Percentiles rank a stretch among this genome's conserved stretches.
Evolutionary conservation across 768 basidiomycete species (phyloP).

Genomic region (Lentinula edodes): DNA sequence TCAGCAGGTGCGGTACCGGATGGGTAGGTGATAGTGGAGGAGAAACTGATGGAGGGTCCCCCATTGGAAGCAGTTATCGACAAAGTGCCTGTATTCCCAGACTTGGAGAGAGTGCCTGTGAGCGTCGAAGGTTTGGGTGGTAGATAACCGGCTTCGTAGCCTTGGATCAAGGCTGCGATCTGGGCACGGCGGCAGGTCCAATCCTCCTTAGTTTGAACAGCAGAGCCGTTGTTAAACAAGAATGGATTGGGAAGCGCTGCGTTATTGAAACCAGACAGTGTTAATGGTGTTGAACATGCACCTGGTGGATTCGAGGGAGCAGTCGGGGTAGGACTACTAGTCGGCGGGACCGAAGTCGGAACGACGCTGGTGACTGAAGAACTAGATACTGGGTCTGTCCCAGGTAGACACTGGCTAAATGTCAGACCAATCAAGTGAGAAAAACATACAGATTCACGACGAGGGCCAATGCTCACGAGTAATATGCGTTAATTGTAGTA

Average conservation of each 20-base stretch:
- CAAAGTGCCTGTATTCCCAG: constrained; percentile 23
- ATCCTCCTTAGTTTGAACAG: constrained; percentile 36
- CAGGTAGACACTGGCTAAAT: constrained; percentile 26
- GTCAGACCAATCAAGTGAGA: background rate
- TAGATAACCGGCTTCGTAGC: constrained; percentile 46
- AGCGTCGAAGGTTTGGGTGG: constrained; percentile 42
- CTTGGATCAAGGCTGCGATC: constrained; percentile 43
- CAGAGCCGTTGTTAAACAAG: constrained; percentile 39
- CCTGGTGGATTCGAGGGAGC: background rate
- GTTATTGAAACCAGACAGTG: constrained; percentile 29
- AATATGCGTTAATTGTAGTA: constrained; percentile 24
- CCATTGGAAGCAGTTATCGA: constrained; percentile 41
- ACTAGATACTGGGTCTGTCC: constrained; percentile 12
- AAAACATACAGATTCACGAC: background rate
- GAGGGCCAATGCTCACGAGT: constrained; percentile 11
- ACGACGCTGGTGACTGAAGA: constrained; percentile 8
- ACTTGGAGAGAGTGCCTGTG: constrained; percentile 37
- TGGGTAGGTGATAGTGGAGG: constrained; percentile 38
- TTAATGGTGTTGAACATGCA: constrained; percentile 10
- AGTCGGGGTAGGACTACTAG: constrained; percentile 1
- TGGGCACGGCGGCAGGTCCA: constrained; percentile 49
- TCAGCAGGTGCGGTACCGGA: constrained; percentile 35
- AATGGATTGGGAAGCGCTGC: constrained; percentile 50
- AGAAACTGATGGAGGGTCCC: constrained; percentile 45
- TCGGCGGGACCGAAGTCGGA: background rate